These are phyloP conservation scores for Dionaea muscipula DNA, from an alignment of 179 eudicot genomes.

Conservation along the genomic window DNA sequence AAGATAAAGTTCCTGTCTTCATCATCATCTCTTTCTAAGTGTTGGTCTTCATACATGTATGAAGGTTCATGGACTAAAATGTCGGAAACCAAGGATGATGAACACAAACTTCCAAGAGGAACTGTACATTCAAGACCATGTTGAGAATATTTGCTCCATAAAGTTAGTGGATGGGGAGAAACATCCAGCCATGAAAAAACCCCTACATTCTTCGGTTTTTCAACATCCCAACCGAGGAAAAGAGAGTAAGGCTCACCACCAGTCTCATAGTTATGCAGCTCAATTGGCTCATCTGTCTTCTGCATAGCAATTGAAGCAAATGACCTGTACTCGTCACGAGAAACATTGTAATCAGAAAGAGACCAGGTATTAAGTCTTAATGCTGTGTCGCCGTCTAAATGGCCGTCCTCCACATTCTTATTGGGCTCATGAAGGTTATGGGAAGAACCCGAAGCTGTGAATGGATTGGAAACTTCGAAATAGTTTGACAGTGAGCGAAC, in stretches of 20 bases:
- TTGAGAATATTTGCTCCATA: constrained; percentile 13
- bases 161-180: constrained; percentile 13
- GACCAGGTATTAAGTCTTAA: constrained; percentile 9
- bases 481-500: constrained; percentile 9
- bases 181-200: constrained; percentile 12
- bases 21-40: constrained; percentile 11
- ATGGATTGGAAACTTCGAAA: constrained; percentile 11
- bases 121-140: constrained; percentile 8
- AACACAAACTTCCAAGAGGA: constrained; percentile 1
- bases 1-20: constrained; percentile 14
- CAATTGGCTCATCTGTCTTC: constrained; percentile 15
- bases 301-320: constrained; percentile 12
- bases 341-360: constrained; percentile 12
- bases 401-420: constrained; percentile 8
- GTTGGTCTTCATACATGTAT: constrained; percentile 6
- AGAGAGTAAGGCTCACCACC: constrained; percentile 18
- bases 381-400: constrained; percentile 10
- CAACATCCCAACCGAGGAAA: constrained; percentile 35
- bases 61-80: constrained; percentile 6
- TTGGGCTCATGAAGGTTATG: constrained; percentile 11
- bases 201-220: constrained; percentile 13
- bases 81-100: constrained; percentile 12
- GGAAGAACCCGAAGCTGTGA: constrained; percentile 10
- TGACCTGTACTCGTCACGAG: constrained; percentile 15
- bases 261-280: constrained; percentile 16